Evolutionary conservation across 257 asterid species (phyloP), one percentile per base, ranked within the genome.

Genomic region (Paraleonurus japonicus): DNA sequence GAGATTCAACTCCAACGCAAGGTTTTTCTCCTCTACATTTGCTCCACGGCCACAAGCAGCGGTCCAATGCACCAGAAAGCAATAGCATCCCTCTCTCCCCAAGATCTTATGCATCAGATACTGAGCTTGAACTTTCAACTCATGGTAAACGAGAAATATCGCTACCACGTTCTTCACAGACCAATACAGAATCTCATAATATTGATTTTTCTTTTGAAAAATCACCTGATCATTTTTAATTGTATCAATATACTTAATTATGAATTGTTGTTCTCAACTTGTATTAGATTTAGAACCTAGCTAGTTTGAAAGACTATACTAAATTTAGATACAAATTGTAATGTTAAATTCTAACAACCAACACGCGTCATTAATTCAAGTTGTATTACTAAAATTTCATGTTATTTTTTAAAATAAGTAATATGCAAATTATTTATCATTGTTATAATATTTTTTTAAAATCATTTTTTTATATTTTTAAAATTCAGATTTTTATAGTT

Each of bases 1-100:
- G 85, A 6, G 76, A 73, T 20, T 26, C 79, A 2, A 79, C 86
- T 28, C 85, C 86, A 1, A 13, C 48, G 24, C 84, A 19, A 0
- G 84, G 81, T 26, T 55, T 82, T 1, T 85, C 88, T 12, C 93
- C 87, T 3, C 17, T 80, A 15, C 85, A 85, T 79, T 67, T 88
- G 78, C 91, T 88, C n/a, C 95, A 82, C 73, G 69, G 74, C 35
- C 67, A 81, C 72, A 75, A 76, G 65, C 9, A 30, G 15, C 84
- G 81, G 27, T 74, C 87, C 37, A 61, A 11, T 60, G 76, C 79
- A 32, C 68, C 79, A 1, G 81, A 76, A 17, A 68, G 8, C 1
- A 79, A 83, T 15, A 78, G 82, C 63, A 27, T 68, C 22, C 79
- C 80, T 0, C 28, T 28, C 53, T 79, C 88, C 16, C 86, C 88